Evolutionary conservation across 2,329 filamentous ascomycete species (phyloP).

Genomic region (Claviceps sp.): DNA sequence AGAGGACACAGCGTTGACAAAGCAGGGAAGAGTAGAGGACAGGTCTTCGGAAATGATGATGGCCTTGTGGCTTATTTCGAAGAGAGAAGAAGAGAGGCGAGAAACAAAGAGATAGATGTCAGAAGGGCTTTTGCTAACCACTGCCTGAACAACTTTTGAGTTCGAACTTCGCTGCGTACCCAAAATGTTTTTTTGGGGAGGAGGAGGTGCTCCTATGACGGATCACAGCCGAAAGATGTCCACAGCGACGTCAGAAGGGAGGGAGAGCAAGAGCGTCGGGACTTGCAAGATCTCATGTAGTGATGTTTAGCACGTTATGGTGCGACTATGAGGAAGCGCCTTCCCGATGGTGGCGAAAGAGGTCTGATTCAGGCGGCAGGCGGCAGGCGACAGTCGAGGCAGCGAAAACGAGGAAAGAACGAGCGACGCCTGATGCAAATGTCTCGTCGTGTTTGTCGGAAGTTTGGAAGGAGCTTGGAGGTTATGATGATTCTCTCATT

Average conservation of each 20-base stretch:
- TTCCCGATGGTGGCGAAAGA: background rate
- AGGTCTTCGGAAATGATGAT: constrained; percentile 6
- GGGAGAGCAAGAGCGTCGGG: constrained; percentile 1
- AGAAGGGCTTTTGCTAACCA: background rate
- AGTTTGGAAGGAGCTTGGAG: background rate
- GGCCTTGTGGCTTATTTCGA: constrained; percentile 5
- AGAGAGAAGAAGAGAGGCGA: constrained; percentile 3
- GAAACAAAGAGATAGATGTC: constrained; percentile 2
- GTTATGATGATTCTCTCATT: background rate
- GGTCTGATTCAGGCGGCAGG: background rate
- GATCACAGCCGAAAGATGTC: background rate
- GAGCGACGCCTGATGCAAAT: background rate
- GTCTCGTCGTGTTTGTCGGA: background rate
- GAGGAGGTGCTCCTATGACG: constrained; percentile 1
- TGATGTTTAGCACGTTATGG: background rate
- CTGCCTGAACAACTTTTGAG: background rate
- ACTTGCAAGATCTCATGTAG: background rate
- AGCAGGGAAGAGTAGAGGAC: constrained; percentile 5
- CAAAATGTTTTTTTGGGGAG: background rate
- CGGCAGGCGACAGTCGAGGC: background rate
- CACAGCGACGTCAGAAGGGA: background rate
- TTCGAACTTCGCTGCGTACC: constrained; percentile 1
- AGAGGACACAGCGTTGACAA: constrained; percentile 4
- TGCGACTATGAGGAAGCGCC: background rate
- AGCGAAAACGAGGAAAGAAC: constrained; percentile 1